Conservation (phyloP, 345 rosid species). For the Cardamine resedifolia region DNA sequence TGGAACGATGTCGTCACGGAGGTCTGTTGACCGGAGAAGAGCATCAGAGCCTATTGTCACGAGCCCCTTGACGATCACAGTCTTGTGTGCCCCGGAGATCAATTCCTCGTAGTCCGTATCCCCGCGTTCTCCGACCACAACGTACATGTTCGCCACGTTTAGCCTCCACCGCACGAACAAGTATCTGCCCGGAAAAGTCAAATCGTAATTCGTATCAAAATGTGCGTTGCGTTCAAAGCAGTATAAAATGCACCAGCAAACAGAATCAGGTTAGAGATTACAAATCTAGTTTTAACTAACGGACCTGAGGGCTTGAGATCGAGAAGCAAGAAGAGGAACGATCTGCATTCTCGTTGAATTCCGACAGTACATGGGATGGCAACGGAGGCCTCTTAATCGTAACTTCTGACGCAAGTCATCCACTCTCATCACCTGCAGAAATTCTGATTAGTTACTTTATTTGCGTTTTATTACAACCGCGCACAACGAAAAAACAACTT, state of each 20-base stretch:
- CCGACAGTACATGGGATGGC: conserved; percentile 97
- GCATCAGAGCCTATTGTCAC: conserved; percentile 64
- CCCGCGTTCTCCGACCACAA: conserved; percentile 78
- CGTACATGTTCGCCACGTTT: conserved; percentile 81
- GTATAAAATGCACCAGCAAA: background rate
- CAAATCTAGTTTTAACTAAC: background rate
- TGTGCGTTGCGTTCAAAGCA: background rate
- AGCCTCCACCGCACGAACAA: conserved; percentile 92
- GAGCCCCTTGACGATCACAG: conserved; percentile 59
- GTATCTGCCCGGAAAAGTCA: conserved; percentile 45
- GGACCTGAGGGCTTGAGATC: conserved; percentile 94
- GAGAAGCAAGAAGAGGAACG: conserved; percentile 89
- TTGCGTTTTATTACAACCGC: background rate
- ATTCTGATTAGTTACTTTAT: background rate
- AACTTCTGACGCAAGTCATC: conserved; percentile 95
- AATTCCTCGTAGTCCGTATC: conserved; percentile 88
- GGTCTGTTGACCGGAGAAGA: conserved; percentile 57
- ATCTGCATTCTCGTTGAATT: conserved; percentile 74
- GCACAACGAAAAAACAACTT: background rate
- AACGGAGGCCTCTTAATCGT: conserved; percentile 90
- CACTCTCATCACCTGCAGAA: conserved; percentile 61
- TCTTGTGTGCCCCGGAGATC: conserved; percentile 83
- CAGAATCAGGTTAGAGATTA: background rate
- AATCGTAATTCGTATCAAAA: background rate
- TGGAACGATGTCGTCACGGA: conserved; percentile 72